A percentile compares a stretch with the other conserved stretches of the same genome.
These are phyloP conservation scores for Pisolithus thermaeus DNA, from an alignment of 1,284 basidiomycete genomes.

Conservation along the genomic window DNA sequence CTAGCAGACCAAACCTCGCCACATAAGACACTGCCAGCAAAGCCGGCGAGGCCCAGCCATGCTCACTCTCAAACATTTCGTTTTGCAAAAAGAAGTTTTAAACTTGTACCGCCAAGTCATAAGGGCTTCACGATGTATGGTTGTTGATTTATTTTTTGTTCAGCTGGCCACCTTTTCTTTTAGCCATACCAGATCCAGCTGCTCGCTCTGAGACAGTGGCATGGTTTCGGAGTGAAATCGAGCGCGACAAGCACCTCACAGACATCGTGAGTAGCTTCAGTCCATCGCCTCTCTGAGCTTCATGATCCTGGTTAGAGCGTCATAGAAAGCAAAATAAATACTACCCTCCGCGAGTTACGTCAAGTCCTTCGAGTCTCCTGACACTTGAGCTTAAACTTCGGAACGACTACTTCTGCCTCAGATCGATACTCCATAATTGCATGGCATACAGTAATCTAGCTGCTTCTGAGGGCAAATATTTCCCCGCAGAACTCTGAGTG, in stretches of 20 bases:
- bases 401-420: too few relatives aligned
- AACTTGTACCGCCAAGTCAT: constrained; percentile 59
- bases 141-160: constrained; percentile 3
- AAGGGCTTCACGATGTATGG: constrained; percentile 60
- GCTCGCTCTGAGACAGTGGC: constrained; percentile 58
- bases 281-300: constrained; percentile 2
- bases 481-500: too few relatives aligned
- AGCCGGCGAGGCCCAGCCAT: constrained; percentile 5
- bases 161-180: constrained; percentile 9
- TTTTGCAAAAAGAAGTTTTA: constrained; percentile 57
- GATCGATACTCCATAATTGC: too few relatives aligned
- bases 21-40: constrained; percentile 12
- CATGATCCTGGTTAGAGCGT: constrained; percentile 28
- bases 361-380: constrained; percentile 33
- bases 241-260: constrained; percentile 50
- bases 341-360: constrained; percentile 49
- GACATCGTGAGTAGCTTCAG: constrained; percentile 44
- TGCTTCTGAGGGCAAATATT: too few relatives aligned
- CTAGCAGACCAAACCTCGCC: constrained; percentile 9
- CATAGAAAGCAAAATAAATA: constrained; percentile 47
- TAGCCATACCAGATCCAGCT: constrained; percentile 57
- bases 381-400: too few relatives aligned
- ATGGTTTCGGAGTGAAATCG: constrained; percentile 71
- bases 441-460: too few relatives aligned
- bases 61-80: constrained; percentile 65